These are phyloP conservation scores for Pterocarpus macrocarpus DNA, from an alignment of 306 rosid genomes.

Conservation along the genomic window DNA sequence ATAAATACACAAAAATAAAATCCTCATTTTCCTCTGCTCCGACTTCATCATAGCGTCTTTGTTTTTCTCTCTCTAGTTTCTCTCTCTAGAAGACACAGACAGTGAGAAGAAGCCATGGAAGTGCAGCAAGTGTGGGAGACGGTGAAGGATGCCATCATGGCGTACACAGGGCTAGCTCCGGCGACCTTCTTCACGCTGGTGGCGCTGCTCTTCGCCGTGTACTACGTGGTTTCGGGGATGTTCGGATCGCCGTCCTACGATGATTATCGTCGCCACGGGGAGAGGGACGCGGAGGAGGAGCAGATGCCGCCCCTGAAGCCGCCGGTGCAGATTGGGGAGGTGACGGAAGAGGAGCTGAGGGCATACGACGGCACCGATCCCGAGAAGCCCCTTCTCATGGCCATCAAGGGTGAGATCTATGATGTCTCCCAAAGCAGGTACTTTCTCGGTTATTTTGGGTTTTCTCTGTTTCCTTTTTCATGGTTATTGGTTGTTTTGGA, in stretches of 20 bases:
- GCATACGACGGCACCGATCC: conserved; percentile 81
- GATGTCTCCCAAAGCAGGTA: conserved; percentile 97
- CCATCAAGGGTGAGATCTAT: conserved; percentile 97
- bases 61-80: too few species aligned
- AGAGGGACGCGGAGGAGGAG: conserved; percentile 64
- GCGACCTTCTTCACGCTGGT: conserved; percentile 79
- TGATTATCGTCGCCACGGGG: neutral
- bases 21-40: neutral
- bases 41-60: neutral
- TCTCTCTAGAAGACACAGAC: neutral
- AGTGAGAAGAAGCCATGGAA: conserved; percentile 53
- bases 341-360: conserved; percentile 75
- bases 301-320: conserved; percentile 74
- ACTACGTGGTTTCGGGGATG: conserved; percentile 63
- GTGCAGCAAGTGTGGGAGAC: conserved; percentile 86
- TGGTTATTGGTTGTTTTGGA: neutral
- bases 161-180: conserved; percentile 87
- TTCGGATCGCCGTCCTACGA: conserved; percentile 59
- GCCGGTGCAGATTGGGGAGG: conserved; percentile 94
- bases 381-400: conserved; percentile 87
- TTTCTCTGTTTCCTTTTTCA: neutral
- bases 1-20: too few species aligned
- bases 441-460: conserved; percentile 41
- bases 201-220: conserved; percentile 65
- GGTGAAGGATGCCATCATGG: conserved; percentile 71